Evolutionary conservation across 805 yeast genomes (phyloP), one percentile per base, ranked within the genome.

Genomic region (Tetrapisispora taiwanensis): DNA sequence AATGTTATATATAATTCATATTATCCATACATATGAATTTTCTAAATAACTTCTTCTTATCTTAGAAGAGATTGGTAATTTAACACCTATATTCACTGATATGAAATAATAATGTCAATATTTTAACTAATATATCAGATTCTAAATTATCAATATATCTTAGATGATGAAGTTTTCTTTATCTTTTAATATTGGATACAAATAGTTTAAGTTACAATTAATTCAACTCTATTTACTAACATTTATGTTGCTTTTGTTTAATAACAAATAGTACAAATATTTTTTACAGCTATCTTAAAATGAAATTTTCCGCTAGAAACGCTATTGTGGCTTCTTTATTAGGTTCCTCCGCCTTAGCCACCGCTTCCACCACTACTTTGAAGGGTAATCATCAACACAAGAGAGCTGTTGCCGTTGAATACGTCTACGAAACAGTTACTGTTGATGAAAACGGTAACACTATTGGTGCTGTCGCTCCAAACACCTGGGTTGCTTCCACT

Each of bases 351-450:
- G 54, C 55, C 36, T 36, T 56, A 24, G 63, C 53, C 26, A 51
- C 56, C 35, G 65, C 68, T 36, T 13, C 41, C n/a, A 42, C 45
- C 15, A 42, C 45, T 7, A 42, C 45, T 32, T 42, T 45, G 17
- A 41, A 45, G 65, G 52, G 67, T 48, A 62, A 65, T 44, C 76
- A 72, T 59, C 75, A 64, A 49, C 76, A 73, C 58, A 72, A 70
- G 65, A 69, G 76, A 62, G 76, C 74, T 22, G 68, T 71, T 43
- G 76, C 74, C 36, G 68, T 71, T 48, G 74, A 72, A 55, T 71
- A 72, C 49, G 73, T 70, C 30, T 74, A 76, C 59, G 74, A 75
- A 52, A 74, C 79, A 28, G 73, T 75, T 42, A 69, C 75, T 22
- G 79, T 75, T 42, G 70, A 73, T 48, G 71, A 65, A 39, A 59